These are phyloP conservation scores for Saussurea involucrata DNA, from an alignment of 129 eudicot species.

Conservation along the genomic window DNA sequence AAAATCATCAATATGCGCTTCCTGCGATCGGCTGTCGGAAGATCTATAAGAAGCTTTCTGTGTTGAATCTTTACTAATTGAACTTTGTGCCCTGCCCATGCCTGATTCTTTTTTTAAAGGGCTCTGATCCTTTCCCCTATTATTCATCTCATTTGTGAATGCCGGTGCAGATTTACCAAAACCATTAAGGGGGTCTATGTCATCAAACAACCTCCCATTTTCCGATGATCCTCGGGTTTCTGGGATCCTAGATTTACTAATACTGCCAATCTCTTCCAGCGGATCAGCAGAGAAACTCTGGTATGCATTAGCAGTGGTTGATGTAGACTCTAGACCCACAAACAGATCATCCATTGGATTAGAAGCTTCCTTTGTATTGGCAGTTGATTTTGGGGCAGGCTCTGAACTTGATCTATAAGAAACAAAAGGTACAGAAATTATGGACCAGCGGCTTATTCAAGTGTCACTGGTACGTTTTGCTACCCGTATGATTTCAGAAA, in stretches of 20 bases:
- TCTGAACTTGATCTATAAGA: slow-evolving; percentile 48
- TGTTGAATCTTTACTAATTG: slow-evolving; percentile 35
- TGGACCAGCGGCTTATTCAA: background rate
- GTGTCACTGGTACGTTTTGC: background rate
- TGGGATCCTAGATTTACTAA: slow-evolving; percentile 34
- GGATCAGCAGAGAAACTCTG: slow-evolving; percentile 48
- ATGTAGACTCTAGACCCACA: slow-evolving; percentile 50
- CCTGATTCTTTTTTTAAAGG: slow-evolving; percentile 39
- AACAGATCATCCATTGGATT: slow-evolving; percentile 51
- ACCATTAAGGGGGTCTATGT: slow-evolving; percentile 55
- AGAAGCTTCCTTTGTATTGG: slow-evolving; percentile 35
- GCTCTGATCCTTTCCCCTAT: slow-evolving; percentile 39
- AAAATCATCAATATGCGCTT: slow-evolving; percentile 38
- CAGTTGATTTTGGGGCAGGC: slow-evolving; percentile 28
- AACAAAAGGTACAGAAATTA: background rate
- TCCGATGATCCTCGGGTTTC: slow-evolving; percentile 38
- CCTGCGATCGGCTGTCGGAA: slow-evolving; percentile 41
- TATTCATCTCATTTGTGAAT: slow-evolving; percentile 34
- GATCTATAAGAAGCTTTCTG: slow-evolving; percentile 42
- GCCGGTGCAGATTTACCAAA: slow-evolving; percentile 47
- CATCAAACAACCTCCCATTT: slow-evolving; percentile 45
- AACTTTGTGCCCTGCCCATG: slow-evolving; percentile 20
- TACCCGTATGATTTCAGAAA: background rate
- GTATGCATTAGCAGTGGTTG: slow-evolving; percentile 35
- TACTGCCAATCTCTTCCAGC: slow-evolving; percentile 51